These are phyloP conservation scores for Aphanoascus verrucosus DNA, from an alignment of 2,329 filamentous ascomycete genomes.

Conservation along the genomic window DNA sequence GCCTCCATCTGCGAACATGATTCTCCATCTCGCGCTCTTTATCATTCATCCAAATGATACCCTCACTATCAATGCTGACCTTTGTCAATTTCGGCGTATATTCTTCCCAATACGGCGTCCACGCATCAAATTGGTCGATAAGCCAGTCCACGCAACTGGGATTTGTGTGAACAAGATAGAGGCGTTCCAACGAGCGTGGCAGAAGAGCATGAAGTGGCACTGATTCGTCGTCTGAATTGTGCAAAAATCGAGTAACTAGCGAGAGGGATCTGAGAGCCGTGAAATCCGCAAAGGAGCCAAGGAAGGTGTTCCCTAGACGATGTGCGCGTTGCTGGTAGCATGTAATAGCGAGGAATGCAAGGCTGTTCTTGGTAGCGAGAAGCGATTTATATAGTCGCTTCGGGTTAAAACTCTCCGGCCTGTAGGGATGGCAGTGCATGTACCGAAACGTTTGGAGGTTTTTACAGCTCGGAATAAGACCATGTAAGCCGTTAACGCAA, in stretches of 20 bases:
- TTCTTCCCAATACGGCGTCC: not conserved
- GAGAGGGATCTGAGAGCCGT: not conserved
- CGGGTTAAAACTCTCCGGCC: not conserved
- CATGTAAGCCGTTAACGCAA: conserved; percentile 5
- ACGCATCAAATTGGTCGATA: not conserved
- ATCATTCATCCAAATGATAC: too few species aligned
- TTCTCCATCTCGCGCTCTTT: too few species aligned
- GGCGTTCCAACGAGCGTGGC: not conserved
- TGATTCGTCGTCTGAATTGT: not conserved
- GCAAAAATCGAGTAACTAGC: not conserved
- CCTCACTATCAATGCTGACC: not conserved
- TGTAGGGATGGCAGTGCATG: conserved; percentile 3
- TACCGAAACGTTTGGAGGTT: conserved; percentile 12
- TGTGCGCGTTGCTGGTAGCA: not conserved
- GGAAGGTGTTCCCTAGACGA: not conserved
- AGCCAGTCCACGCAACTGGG: not conserved
- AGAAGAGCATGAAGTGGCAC: not conserved
- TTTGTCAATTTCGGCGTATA: not conserved
- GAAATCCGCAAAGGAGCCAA: conserved; percentile 6
- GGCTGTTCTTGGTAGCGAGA: not conserved
- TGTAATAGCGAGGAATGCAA: not conserved
- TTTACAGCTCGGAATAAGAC: conserved; percentile 8
- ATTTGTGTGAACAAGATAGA: not conserved
- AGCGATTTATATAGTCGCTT: conserved; percentile 3
- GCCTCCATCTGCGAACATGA: too few species aligned